Evolutionary conservation across 2,329 filamentous ascomycete genomes (phyloP).

Genomic region (Aspergillus sp.): DNA sequence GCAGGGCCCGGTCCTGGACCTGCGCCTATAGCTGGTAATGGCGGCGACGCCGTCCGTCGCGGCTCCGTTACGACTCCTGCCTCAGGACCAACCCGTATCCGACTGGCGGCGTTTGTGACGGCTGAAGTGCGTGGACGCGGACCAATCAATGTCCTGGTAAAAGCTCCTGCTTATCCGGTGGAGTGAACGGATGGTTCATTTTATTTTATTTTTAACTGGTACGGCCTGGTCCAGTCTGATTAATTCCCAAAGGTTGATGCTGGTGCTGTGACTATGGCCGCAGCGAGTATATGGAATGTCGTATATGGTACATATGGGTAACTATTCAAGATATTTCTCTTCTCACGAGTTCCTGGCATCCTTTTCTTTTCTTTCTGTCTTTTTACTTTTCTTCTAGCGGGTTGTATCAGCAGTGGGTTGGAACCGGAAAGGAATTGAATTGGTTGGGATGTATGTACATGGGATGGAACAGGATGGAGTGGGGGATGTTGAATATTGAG

Average conservation of each 20-base stretch:
- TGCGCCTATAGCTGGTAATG: not conserved
- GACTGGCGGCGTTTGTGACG: slow-evolving; percentile 72
- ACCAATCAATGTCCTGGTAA: slow-evolving; percentile 64
- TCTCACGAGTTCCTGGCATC: too few relatives aligned
- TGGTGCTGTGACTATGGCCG: not conserved
- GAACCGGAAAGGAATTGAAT: not conserved
- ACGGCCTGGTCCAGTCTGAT: not conserved
- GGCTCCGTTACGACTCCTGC: not conserved
- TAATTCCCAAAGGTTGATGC: not conserved
- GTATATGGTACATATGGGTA: not conserved
- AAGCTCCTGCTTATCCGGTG: slow-evolving; percentile 67
- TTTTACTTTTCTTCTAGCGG: too few relatives aligned
- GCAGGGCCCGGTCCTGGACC: not conserved
- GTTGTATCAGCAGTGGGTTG: too few relatives aligned
- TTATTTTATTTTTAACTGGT: too few relatives aligned
- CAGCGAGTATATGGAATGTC: not conserved
- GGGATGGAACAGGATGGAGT: not conserved
- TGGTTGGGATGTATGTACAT: not conserved
- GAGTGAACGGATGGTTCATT: not conserved
- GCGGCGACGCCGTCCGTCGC: not conserved
- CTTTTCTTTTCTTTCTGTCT: too few relatives aligned
- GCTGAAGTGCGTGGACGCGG: slow-evolving; percentile 71
- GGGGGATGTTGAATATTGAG: not conserved
- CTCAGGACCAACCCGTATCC: slow-evolving; percentile 53
- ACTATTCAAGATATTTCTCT: not conserved